Conservation (phyloP, 495 filamentous ascomycete species). For the Neurospora discreta region DNA sequence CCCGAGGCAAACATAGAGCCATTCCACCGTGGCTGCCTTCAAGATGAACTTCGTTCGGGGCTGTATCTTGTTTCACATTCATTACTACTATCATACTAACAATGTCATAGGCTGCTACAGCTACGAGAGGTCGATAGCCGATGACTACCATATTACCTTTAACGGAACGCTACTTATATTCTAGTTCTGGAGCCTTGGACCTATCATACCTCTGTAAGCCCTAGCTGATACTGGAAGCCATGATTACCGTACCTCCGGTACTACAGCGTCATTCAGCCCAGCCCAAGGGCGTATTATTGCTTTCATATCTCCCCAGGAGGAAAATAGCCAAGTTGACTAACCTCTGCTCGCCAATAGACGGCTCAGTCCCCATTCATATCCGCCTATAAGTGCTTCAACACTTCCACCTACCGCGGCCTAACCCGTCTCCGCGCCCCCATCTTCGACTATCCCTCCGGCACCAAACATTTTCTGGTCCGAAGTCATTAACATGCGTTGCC, state of each 20-base stretch:
- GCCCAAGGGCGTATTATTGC: slow-evolving; percentile 13
- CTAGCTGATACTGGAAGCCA: neutral
- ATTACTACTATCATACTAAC: slow-evolving; percentile 33
- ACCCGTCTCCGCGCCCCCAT: slow-evolving; percentile 21
- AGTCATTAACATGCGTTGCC: slow-evolving; percentile 30
- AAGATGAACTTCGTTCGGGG: slow-evolving; percentile 33
- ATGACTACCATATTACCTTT: slow-evolving; percentile 29
- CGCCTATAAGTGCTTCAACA: slow-evolving; percentile 32
- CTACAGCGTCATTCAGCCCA: slow-evolving; percentile 24
- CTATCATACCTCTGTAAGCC: slow-evolving; percentile 28
- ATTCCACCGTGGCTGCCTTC: slow-evolving; percentile 27
- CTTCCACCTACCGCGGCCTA: slow-evolving; percentile 27
- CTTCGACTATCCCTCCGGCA: slow-evolving; percentile 18
- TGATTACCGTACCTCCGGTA: neutral
- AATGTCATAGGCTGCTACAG: slow-evolving; percentile 34
- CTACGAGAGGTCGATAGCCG: slow-evolving; percentile 29
- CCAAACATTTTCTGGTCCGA: slow-evolving; percentile 22
- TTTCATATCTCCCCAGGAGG: slow-evolving; percentile 33
- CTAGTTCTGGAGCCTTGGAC: slow-evolving; percentile 25
- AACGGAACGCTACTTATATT: slow-evolving; percentile 19
- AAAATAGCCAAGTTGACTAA: slow-evolving; percentile 29
- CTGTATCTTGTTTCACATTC: slow-evolving; percentile 31
- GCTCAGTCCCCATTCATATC: slow-evolving; percentile 24
- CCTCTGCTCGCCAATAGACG: slow-evolving; percentile 3
- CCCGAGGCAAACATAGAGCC: slow-evolving; percentile 25